These are phyloP conservation scores for Echinochloa phyllopogon DNA, from an alignment of 176 grass and related monocot genomes.

Conservation along the genomic window DNA sequence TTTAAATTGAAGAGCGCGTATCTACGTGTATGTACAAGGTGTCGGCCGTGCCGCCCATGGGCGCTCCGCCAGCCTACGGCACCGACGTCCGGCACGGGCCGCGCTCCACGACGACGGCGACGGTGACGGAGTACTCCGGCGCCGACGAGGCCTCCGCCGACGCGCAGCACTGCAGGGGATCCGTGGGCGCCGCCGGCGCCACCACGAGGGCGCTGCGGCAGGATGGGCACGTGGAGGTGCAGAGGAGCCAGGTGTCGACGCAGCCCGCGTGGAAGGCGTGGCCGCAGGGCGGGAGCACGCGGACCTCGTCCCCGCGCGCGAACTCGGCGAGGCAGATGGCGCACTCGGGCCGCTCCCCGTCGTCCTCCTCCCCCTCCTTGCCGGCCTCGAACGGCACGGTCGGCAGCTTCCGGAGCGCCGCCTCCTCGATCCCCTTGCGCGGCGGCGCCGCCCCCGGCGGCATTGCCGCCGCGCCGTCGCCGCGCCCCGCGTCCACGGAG, in stretches of 20 bases:
- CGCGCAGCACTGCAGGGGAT: not conserved
- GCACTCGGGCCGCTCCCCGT: constrained; percentile 57
- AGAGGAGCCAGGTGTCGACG: constrained; percentile 81
- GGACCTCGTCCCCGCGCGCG: constrained; percentile 68
- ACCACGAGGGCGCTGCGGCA: constrained; percentile 71
- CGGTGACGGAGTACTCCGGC: not conserved
- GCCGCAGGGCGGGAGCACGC: constrained; percentile 73
- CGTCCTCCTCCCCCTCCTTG: not conserved
- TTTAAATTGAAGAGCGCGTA: not conserved
- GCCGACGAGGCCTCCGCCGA: constrained; percentile 4
- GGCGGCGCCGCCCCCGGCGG: not conserved
- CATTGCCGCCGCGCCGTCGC: not conserved
- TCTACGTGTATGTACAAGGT: not conserved
- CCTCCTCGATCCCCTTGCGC: constrained; percentile 61
- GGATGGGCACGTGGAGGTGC: constrained; percentile 85
- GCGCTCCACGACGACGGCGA: not conserved
- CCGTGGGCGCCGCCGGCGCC: not conserved
- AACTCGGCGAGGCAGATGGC: constrained; percentile 84
- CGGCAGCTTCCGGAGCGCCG: constrained; percentile 57
- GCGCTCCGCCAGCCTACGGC: not conserved
- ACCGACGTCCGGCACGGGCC: constrained; percentile 25
- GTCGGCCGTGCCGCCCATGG: not conserved
- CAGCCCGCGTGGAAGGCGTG: constrained; percentile 86
- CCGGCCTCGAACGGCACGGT: constrained; percentile 43
- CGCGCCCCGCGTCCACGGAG: constrained; percentile 26